These are phyloP conservation scores for Pythium myriotylum DNA, from an alignment of 352 stramenopile species.

Conservation along the genomic window DNA sequence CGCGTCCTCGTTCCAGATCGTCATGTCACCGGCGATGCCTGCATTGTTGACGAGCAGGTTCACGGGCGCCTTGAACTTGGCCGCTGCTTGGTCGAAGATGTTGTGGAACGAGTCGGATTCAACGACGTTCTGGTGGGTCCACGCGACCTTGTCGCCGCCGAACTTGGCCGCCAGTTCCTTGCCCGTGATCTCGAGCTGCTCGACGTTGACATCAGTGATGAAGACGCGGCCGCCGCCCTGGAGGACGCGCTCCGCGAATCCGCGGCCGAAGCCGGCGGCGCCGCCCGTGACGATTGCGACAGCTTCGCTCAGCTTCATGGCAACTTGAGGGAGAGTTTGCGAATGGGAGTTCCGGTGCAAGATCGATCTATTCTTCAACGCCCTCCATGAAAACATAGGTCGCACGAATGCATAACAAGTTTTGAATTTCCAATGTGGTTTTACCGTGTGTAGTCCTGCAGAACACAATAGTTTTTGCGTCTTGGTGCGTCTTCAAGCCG, in stretches of 20 bases:
- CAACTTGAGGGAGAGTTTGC: not conserved
- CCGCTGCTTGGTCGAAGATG: conserved; percentile 57
- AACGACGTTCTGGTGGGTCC: conserved; percentile 72
- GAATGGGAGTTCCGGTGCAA: conserved; percentile 16
- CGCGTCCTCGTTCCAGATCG: conserved; percentile 44
- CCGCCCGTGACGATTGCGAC: conserved; percentile 76
- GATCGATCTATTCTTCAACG: too few species aligned
- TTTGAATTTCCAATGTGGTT: too few species aligned
- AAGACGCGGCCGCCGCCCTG: conserved; percentile 53
- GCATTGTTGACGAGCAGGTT: conserved; percentile 87
- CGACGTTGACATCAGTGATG: conserved; percentile 77
- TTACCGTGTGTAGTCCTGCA: too few species aligned
- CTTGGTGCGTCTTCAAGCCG: not conserved
- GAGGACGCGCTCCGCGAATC: conserved; percentile 66
- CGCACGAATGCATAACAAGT: too few species aligned
- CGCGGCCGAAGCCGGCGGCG: conserved; percentile 63
- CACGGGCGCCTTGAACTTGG: conserved; percentile 59
- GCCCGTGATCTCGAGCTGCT: conserved; percentile 57
- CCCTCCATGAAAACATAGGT: too few species aligned
- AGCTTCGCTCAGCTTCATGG: conserved; percentile 64
- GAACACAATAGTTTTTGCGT: too few species aligned
- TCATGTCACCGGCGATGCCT: conserved; percentile 62
- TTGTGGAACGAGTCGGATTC: conserved; percentile 63
- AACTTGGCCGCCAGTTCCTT: conserved; percentile 57
- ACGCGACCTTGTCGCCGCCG: conserved; percentile 57